A percentile compares a stretch with the other conserved stretches of the same genome.
Evolutionary conservation across 805 yeast genomes (phyloP).

Genomic region (Hanseniaspora meyeri): DNA sequence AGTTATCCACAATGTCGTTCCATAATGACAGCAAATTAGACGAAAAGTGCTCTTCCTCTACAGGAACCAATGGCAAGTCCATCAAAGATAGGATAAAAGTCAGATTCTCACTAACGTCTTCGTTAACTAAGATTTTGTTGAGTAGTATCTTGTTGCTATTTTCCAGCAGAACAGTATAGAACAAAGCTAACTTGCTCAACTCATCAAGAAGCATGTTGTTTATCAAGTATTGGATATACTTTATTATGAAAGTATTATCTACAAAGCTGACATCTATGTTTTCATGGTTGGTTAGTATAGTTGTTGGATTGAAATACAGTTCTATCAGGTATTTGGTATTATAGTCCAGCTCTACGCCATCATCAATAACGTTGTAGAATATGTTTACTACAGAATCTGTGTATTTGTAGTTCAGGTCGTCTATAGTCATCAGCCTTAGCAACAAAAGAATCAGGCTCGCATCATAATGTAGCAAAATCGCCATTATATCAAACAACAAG

Average conservation of each 20-base stretch:
- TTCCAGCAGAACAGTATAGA: slow-evolving; percentile 26
- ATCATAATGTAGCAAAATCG: neutral
- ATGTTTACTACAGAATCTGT: slow-evolving; percentile 23
- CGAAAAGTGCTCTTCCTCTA: neutral
- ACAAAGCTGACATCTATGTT: slow-evolving; percentile 15
- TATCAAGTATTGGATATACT: slow-evolving; percentile 27
- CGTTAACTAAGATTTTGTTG: neutral
- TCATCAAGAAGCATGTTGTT: slow-evolving; percentile 23
- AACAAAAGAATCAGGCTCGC: neutral
- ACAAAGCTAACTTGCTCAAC: slow-evolving; percentile 25
- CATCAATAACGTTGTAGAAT: slow-evolving; percentile 20
- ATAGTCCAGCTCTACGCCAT: slow-evolving; percentile 23
- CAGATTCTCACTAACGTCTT: neutral
- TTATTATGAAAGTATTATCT: slow-evolving; percentile 25
- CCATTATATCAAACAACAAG: neutral
- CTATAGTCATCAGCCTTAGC: slow-evolving; percentile 21
- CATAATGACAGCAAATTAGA: neutral
- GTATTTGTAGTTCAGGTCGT: slow-evolving; percentile 19
- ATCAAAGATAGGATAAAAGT: neutral
- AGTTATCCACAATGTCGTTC: neutral
- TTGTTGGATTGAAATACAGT: slow-evolving; percentile 23
- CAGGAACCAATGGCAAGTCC: neutral
- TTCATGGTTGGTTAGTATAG: slow-evolving; percentile 17
- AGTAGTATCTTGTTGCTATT: slow-evolving; percentile 22
- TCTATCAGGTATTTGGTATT: slow-evolving; percentile 25